These are phyloP conservation scores for Phtheirospermum japonicum DNA, from an alignment of 257 asterid species.

Conservation along the genomic window DNA sequence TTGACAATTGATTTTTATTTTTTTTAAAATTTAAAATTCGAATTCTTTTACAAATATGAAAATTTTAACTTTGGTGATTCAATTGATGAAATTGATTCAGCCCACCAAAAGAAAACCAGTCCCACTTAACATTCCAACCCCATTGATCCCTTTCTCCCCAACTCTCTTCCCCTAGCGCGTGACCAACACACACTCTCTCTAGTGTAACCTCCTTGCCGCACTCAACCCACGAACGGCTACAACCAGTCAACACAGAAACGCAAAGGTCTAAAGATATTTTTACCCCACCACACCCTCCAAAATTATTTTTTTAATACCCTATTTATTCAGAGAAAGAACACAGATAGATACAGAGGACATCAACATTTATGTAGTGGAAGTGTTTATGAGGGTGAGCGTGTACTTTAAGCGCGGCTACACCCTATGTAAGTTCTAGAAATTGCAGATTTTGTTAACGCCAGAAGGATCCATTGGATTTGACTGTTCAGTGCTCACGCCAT, in stretches of 20 bases:
- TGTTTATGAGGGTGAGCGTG: conserved; percentile 10
- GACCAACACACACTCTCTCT: neutral
- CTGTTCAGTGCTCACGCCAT: conserved; percentile 37
- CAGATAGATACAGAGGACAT: too few species aligned
- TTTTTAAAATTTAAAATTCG: too few species aligned
- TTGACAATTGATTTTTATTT: too few species aligned
- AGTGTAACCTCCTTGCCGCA: conserved; percentile 29
- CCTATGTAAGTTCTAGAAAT: conserved; percentile 7
- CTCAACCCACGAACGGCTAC: conserved; percentile 27
- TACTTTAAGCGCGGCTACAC: neutral
- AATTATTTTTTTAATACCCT: neutral
- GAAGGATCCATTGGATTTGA: too few species aligned
- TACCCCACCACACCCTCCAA: neutral
- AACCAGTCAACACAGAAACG: conserved; percentile 23
- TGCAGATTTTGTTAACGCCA: neutral
- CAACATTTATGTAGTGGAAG: too few species aligned
- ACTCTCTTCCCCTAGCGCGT: conserved; percentile 29
- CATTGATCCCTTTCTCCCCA: neutral
- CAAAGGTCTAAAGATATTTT: conserved; percentile 1
- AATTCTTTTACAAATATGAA: too few species aligned
- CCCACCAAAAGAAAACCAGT: conserved; percentile 3
- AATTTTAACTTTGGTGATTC: neutral
- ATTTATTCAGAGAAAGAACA: neutral
- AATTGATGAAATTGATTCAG: neutral
- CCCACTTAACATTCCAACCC: conserved; percentile 8